phyloP scores from a whole-genome alignment of 2,329 filamentous ascomycete species.

The Emergomyces pasteurianus region DNA sequence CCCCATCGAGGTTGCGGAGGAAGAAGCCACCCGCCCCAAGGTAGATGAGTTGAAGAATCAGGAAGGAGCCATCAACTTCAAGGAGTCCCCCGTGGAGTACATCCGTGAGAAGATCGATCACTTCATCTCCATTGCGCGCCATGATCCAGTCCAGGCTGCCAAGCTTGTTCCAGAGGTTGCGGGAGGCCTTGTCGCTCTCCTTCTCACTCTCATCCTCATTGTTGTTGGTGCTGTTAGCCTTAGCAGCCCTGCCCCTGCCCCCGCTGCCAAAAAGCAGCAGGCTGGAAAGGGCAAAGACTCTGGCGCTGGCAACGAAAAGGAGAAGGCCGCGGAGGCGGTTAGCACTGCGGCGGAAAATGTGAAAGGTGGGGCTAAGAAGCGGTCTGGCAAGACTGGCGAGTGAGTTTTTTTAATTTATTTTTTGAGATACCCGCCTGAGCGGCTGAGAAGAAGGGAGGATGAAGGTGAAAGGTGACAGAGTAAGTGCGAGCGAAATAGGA shows the following conservation, averaged over 20 bases:
- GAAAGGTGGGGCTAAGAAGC: constrained; percentile 57
- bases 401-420: background rate
- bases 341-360: constrained; percentile 57
- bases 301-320: constrained; percentile 41
- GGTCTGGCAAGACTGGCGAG: constrained; percentile 36
- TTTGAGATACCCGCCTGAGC: background rate
- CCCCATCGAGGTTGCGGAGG: constrained; percentile 65
- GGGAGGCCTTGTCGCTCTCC: constrained; percentile 60
- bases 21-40: constrained; percentile 72
- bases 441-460: background rate
- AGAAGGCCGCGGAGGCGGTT: constrained; percentile 55
- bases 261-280: constrained; percentile 58
- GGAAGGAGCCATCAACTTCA: constrained; percentile 67
- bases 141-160: constrained; percentile 70
- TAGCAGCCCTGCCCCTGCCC: constrained; percentile 50
- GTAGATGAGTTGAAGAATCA: constrained; percentile 46
- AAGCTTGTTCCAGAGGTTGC: constrained; percentile 88
- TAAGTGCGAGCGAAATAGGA: background rate
- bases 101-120: constrained; percentile 87
- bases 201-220: constrained; percentile 58
- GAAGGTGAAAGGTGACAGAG: background rate
- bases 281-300: constrained; percentile 62
- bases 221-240: constrained; percentile 54
- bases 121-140: constrained; percentile 74
- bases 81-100: constrained; percentile 78